These are phyloP conservation scores for Panicum hallii DNA, from an alignment of 202 grass and related monocot genomes.

Conservation along the genomic window DNA sequence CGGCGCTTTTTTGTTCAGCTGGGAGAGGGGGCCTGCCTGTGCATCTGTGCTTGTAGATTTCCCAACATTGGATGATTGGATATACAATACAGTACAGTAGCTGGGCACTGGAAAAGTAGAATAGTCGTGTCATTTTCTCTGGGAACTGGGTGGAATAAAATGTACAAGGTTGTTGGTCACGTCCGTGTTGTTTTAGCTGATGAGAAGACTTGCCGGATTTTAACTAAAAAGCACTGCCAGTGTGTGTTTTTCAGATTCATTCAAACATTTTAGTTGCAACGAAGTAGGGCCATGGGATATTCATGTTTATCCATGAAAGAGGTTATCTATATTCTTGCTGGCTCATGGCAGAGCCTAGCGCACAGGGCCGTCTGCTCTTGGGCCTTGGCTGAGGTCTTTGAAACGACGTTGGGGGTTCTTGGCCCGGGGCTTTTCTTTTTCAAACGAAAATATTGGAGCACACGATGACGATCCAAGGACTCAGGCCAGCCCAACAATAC, in stretches of 20 bases:
- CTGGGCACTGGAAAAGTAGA: slow-evolving; percentile 32
- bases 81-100: slow-evolving; percentile 33
- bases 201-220: not conserved
- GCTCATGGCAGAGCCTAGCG: not conserved
- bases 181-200: not conserved
- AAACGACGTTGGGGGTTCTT: no score
- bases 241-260: not conserved
- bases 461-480: no score
- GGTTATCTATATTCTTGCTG: not conserved
- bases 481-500: no score
- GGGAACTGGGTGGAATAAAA: slow-evolving; percentile 48
- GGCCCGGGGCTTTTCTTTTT: no score
- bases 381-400: no score
- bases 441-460: no score
- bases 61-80: slow-evolving; percentile 38
- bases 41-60: slow-evolving; percentile 22
- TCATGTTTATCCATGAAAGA: not conserved
- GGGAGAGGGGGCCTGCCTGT: slow-evolving; percentile 16
- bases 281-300: no score
- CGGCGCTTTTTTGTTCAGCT: slow-evolving; percentile 42
- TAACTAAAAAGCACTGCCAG: not conserved
- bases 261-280: not conserved
- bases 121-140: slow-evolving; percentile 24
- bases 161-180: not conserved
- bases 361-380: no score